Conservation (phyloP, 345 rosid genomes). For the Brassica incana region DNA sequence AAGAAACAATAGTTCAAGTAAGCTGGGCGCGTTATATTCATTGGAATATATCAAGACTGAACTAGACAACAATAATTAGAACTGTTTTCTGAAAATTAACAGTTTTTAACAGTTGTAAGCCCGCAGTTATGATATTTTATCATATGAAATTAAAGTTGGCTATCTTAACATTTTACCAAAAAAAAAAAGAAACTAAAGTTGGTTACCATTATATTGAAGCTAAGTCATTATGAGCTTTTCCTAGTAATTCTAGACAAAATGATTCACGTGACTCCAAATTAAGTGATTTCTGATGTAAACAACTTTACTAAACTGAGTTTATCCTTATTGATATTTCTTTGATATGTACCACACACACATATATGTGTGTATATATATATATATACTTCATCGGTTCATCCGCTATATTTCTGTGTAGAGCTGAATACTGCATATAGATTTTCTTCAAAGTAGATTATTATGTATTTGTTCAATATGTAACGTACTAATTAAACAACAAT, state of each 20-base stretch:
- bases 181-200: not conserved
- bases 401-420: not conserved
- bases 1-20: not conserved
- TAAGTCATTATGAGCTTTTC: not conserved
- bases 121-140: not conserved
- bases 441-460: not conserved
- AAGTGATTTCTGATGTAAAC: conserved; percentile 20
- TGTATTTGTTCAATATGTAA: not conserved
- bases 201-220: not conserved
- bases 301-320: conserved; percentile 1
- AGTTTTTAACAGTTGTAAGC: not conserved
- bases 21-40: not conserved
- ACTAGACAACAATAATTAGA: not conserved
- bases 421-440: not conserved
- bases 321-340: not conserved
- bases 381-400: not conserved
- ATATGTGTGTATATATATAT: not conserved
- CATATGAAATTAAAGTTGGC: not conserved
- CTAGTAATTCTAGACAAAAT: conserved; percentile 9
- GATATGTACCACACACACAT: not conserved
- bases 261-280: conserved; percentile 7
- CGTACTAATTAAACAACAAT: not conserved
- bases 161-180: not conserved
- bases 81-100: not conserved
- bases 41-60: not conserved